Evolutionary conservation across 2,329 filamentous ascomycete species (phyloP), one percentile per base, ranked within the genome.

Genomic region (Colletotrichum neosansevieriae): DNA sequence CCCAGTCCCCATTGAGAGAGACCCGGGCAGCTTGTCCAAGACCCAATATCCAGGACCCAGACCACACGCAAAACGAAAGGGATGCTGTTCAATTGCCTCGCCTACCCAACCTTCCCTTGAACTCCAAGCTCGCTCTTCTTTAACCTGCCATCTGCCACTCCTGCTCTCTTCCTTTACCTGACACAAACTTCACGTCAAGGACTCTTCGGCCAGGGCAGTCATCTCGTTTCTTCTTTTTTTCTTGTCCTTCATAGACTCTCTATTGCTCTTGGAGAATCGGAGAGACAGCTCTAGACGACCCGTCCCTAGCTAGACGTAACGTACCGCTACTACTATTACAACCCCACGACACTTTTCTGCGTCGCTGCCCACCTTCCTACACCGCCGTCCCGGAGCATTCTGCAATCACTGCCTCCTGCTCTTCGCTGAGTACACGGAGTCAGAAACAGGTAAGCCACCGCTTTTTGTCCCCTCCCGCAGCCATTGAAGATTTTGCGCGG

Each of bases 351-450:
- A 29, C 49, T 44, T 15, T 42, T 21, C 21, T 32, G 51, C 34
- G 21, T 40, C 54, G 40, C 54, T 40, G 32, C 21, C 40, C 29
- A 13, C 40, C 29, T n/a, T 51, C n/a, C 56, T 24, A 44, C 56
- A 58, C 49, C 56, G 61, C 61, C 65, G 36, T 38, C 40, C 40
- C 56, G 66, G 68, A 72, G 63, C 66, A 50, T 56, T 24, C 50
- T 59, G 58, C 57, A 57, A 53, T 57, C 42, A 38, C 61, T 69
- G 69, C 73, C 77, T 80, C 77, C 76, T 79, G 77, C 78, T 81
- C 79, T 80, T 80, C 44, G 71, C 74, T 80, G 79, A 80, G 78
- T 79, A 70, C 70, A 78, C 76, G 77, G 78, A 78, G 77, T 75
- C 72, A 67, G 64, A 70, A 65, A 45, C 42, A 51, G 65, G 63